Percentiles rank a stretch among this genome's conserved stretches.
These are phyloP conservation scores for Meyerozyma athensensis DNA, from an alignment of 1,139 yeast species.

Conservation along the genomic window DNA sequence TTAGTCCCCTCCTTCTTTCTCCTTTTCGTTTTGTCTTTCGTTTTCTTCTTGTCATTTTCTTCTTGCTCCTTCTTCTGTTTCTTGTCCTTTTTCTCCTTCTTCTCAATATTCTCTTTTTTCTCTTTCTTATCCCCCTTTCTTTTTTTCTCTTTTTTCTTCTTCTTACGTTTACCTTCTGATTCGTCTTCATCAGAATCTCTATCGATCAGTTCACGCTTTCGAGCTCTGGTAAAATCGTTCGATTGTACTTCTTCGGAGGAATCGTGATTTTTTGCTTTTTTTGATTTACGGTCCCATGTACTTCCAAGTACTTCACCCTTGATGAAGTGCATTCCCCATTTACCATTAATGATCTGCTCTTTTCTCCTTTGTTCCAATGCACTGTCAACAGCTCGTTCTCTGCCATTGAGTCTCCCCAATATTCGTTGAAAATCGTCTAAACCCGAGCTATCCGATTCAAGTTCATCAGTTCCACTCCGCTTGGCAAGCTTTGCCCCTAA, in stretches of 20 bases:
- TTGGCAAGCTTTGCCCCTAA: slow-evolving; percentile 75
- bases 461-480: slow-evolving; percentile 46
- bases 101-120: slow-evolving; percentile 4
- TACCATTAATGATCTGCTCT: slow-evolving; percentile 66
- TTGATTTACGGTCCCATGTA: slow-evolving; percentile 56
- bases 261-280: too few relatives aligned
- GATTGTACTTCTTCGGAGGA: too few relatives aligned
- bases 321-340: slow-evolving; percentile 84
- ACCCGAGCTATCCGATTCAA: slow-evolving; percentile 80
- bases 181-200: too few relatives aligned
- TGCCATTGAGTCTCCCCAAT: slow-evolving; percentile 80
- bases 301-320: slow-evolving; percentile 79
- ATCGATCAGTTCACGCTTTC: too few relatives aligned
- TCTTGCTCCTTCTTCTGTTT: slow-evolving; percentile 10
- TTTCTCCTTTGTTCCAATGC: slow-evolving; percentile 65
- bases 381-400: slow-evolving; percentile 51
- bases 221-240: too few relatives aligned
- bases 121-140: slow-evolving; percentile 9
- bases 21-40: slow-evolving; percentile 12
- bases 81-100: slow-evolving; percentile 9
- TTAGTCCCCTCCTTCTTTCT: slow-evolving; percentile 7
- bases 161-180: not conserved
- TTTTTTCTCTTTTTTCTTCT: slow-evolving; percentile 7
- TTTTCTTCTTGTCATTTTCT: slow-evolving; percentile 11
- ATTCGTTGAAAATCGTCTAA: slow-evolving; percentile 89